These are phyloP conservation scores for Calonectria leucothoes DNA, from an alignment of 2,329 filamentous ascomycete genomes.

Conservation along the genomic window DNA sequence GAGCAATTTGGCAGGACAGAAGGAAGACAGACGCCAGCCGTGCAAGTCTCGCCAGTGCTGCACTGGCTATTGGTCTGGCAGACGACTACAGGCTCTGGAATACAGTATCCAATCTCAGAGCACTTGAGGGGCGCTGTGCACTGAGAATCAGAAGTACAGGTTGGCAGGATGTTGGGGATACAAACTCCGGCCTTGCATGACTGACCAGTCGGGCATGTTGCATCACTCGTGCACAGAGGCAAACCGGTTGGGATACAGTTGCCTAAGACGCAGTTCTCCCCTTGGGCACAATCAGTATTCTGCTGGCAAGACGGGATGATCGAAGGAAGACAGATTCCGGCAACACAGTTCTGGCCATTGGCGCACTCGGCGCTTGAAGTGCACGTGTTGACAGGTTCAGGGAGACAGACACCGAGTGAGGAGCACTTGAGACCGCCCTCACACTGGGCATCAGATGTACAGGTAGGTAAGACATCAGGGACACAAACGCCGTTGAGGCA, in stretches of 20 bases:
- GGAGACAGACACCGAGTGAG: constrained; percentile 6
- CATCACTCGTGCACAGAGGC: background rate
- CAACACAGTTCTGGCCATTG: background rate
- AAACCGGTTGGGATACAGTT: constrained; percentile 1
- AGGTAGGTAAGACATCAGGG: background rate
- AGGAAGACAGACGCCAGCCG: background rate
- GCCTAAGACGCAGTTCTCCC: background rate
- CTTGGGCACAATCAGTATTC: background rate
- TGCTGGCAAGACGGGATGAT: background rate
- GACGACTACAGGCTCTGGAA: background rate
- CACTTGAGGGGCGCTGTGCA: background rate
- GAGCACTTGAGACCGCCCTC: background rate
- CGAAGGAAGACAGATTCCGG: constrained; percentile 9
- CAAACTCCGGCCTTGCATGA: constrained; percentile 5
- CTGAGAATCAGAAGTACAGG: background rate
- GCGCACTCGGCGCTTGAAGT: background rate
- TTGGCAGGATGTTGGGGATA: background rate
- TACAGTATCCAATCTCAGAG: background rate
- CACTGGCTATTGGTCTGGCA: background rate
- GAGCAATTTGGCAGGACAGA: background rate
- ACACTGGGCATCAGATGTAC: background rate
- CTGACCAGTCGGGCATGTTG: background rate
- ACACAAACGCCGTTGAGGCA: constrained; percentile 14
- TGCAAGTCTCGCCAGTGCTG: background rate
- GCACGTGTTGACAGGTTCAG: background rate